A percentile compares a stretch with the other conserved stretches of the same genome.
Conservation (phyloP, 306 rosid genomes). For the Canavalia ensiformis region DNA sequence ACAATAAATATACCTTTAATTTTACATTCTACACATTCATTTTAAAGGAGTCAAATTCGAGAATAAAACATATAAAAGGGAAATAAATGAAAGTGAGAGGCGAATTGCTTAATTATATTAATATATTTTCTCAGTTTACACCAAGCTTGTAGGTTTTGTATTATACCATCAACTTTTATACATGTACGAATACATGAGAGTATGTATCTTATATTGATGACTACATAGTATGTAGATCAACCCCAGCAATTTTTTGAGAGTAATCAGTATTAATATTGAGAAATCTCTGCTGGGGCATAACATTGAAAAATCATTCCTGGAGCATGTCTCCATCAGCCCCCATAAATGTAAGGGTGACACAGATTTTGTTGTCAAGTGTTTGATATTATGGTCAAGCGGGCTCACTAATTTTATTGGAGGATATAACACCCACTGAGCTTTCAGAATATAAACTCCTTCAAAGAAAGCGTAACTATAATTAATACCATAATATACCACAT, state of each 20-base stretch:
- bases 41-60: too few species aligned
- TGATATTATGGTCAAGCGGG: slow-evolving; percentile 15
- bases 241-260: background rate
- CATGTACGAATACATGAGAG: background rate
- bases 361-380: slow-evolving; percentile 33
- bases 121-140: background rate
- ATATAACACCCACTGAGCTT: slow-evolving; percentile 1
- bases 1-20: background rate
- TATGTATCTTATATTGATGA: background rate
- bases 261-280: background rate
- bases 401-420: slow-evolving; percentile 30
- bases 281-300: background rate
- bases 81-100: background rate
- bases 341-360: slow-evolving; percentile 28
- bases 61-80: background rate
- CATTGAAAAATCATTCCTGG: slow-evolving; percentile 20
- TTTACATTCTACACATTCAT: background rate
- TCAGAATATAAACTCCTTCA: slow-evolving; percentile 5
- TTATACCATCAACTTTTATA: background rate
- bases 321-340: slow-evolving; percentile 34
- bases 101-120: background rate
- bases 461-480: slow-evolving; percentile 23
- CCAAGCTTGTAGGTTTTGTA: background rate
- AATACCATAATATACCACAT: slow-evolving; percentile 10
- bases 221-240: background rate